Conservation (phyloP, 805 yeast genomes). For the Clavispora vitiphila region DNA sequence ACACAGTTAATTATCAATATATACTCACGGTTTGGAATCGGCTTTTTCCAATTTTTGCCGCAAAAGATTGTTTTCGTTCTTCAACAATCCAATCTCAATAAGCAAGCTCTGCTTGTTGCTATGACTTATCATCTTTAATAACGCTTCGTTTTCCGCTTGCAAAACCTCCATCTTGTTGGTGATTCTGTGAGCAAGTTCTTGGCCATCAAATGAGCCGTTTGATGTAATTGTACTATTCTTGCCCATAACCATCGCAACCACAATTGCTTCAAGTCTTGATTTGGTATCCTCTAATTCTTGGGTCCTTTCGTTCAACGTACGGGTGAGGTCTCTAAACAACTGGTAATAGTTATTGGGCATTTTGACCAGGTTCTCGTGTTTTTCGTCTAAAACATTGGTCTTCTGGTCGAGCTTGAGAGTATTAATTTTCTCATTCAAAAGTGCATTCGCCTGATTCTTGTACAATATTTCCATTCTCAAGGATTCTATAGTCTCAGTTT, state of each 20-base stretch:
- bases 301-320: slow-evolving; percentile 40
- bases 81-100: slow-evolving; percentile 60
- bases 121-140: slow-evolving; percentile 65
- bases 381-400: slow-evolving; percentile 1
- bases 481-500: slow-evolving; percentile 22
- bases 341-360: slow-evolving; percentile 43
- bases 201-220: slow-evolving; percentile 64
- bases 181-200: slow-evolving; percentile 71
- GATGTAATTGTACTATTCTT: slow-evolving; percentile 31
- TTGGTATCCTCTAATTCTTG: slow-evolving; percentile 59
- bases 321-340: slow-evolving; percentile 45
- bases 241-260: slow-evolving; percentile 26
- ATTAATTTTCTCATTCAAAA: slow-evolving; percentile 31
- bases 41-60: slow-evolving; percentile 9
- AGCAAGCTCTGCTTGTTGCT: slow-evolving; percentile 72
- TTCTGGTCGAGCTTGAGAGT: slow-evolving; percentile 10
- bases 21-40: slow-evolving; percentile 3
- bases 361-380: slow-evolving; percentile 16
- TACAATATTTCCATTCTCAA: slow-evolving; percentile 48
- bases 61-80: slow-evolving; percentile 29
- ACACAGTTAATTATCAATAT: neutral
- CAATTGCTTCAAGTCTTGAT: slow-evolving; percentile 54
- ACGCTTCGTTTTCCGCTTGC: slow-evolving; percentile 63
- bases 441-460: slow-evolving; percentile 43
- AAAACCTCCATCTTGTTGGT: slow-evolving; percentile 55